phyloP scores from a whole-genome alignment of 164 flowering plant genomes.

The Magnolia officinalis region DNA sequence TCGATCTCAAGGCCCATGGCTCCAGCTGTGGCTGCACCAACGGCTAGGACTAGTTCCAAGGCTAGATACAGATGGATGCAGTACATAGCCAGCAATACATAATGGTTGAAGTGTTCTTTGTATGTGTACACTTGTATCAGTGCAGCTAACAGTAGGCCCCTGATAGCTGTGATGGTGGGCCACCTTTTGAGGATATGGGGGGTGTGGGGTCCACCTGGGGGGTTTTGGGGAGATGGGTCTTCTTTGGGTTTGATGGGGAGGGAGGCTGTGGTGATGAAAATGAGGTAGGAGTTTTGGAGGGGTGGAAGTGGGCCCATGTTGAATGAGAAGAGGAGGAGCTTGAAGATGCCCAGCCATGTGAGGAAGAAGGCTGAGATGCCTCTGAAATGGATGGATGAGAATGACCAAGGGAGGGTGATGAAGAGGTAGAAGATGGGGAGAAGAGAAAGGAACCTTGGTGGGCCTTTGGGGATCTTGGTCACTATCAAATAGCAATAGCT shows the following conservation, averaged over 20 bases:
- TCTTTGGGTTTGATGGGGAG: conserved; percentile 25
- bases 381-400: conserved; percentile 28
- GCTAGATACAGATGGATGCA: conserved; percentile 28
- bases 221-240: not conserved
- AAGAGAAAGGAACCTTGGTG: conserved; percentile 29
- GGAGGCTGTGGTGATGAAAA: conserved; percentile 11
- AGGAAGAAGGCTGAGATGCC: conserved; percentile 36
- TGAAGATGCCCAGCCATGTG: conserved; percentile 60
- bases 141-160: conserved; percentile 5
- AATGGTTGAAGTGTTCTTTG: conserved; percentile 14
- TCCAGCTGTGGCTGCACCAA: conserved; percentile 1
- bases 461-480: conserved; percentile 28
- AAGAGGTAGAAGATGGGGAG: conserved; percentile 44
- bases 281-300: not conserved
- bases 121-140: conserved; percentile 16
- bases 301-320: conserved; percentile 16
- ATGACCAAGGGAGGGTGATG: conserved; percentile 36
- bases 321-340: conserved; percentile 26
- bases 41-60: conserved; percentile 23
- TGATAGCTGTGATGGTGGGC: not conserved
- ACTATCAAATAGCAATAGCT: conserved; percentile 34
- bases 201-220: not conserved
- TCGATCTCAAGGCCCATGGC: conserved; percentile 13
- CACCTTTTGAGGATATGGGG: not conserved
- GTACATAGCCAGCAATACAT: conserved; percentile 23